Base-by-base conservation (phyloP, 139 green algal species). In the Chlamydomonas urium region DNA sequence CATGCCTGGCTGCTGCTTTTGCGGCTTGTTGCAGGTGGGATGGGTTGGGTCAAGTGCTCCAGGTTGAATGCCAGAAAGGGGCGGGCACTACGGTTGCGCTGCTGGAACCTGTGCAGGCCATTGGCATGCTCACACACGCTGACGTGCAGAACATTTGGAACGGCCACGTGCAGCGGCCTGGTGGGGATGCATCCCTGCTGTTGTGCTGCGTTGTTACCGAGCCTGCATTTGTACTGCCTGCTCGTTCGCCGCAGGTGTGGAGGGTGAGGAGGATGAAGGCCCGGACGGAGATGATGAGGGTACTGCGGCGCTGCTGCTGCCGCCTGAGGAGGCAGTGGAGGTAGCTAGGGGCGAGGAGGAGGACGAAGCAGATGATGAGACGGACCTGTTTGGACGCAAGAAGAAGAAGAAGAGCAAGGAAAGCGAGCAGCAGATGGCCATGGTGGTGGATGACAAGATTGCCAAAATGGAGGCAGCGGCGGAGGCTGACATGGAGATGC, bases 391-490 rank as follows among this genome's bases (percentile, higher is more conserved):
- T 37, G 69, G 69, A 38, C 53, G 47, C 36, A 75, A 72, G 26
- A 81, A 81, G 69, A 74, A 75, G 45, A 75, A 72, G 38, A 80
- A 75, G 70, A 68, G 59, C 45, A 69, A 77, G 45, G 36, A 73
- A 1, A 47, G 38, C 23, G 67, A 83, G n/a, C 3, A 38, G 36
- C 63, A 84, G 73, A 69, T 77, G 72, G 31, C 32, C 61, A 32
- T 63, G 1, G 62, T 75, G 33, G 71, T 83, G 47, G 72, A 78
- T 66, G 63, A 83, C 19, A 74, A 69, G 69, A 45, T 77, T 34
- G 68, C 72, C 10, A 65, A 65, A 21, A 69, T 69, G 61, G 78
- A 83, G 72, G 62, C 47, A 2, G 47, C 47, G 2, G 72, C 72
- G 17, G 72, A 78, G 69, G 56, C 34, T 14, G 78, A 77, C 56